phyloP scores from a whole-genome alignment of 306 rosid genomes.

The Quercus berberidifolia region DNA sequence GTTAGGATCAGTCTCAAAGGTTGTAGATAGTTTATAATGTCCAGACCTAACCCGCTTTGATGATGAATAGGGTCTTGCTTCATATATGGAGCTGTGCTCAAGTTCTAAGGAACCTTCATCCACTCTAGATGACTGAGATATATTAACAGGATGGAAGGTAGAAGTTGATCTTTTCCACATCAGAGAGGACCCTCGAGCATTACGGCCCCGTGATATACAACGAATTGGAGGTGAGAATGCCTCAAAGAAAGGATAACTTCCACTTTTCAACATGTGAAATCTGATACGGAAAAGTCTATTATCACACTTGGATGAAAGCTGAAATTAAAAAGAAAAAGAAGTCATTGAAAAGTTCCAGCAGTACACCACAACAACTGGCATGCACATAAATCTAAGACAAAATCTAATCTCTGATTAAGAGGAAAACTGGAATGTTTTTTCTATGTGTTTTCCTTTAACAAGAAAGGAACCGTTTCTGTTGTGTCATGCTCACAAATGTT shows the following conservation, averaged over 20 bases:
- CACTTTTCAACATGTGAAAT: conserved; percentile 55
- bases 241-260: conserved; percentile 66
- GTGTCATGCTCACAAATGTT: no score
- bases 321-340: conserved; percentile 31
- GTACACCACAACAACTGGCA: conserved; percentile 19
- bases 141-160: conserved; percentile 26
- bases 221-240: conserved; percentile 69
- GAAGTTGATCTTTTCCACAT: conserved; percentile 64
- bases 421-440: no score
- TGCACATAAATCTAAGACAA: not conserved
- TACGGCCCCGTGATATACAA: conserved; percentile 77
- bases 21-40: conserved; percentile 53
- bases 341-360: conserved; percentile 23
- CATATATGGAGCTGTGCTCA: conserved; percentile 36
- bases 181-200: conserved; percentile 52
- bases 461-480: no score
- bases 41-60: conserved; percentile 68
- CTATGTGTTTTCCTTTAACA: no score
- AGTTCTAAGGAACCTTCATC: conserved; percentile 43
- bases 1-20: conserved; percentile 33
- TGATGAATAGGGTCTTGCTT: conserved; percentile 44
- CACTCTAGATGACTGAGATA: conserved; percentile 45
- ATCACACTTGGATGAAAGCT: conserved; percentile 95
- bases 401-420: not conserved
- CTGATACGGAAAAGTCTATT: conserved; percentile 73